A percentile compares a stretch with the other conserved stretches of the same genome.
Conservation (phyloP, 2,329 filamentous ascomycete genomes). For the Akanthomyces lecanii region DNA sequence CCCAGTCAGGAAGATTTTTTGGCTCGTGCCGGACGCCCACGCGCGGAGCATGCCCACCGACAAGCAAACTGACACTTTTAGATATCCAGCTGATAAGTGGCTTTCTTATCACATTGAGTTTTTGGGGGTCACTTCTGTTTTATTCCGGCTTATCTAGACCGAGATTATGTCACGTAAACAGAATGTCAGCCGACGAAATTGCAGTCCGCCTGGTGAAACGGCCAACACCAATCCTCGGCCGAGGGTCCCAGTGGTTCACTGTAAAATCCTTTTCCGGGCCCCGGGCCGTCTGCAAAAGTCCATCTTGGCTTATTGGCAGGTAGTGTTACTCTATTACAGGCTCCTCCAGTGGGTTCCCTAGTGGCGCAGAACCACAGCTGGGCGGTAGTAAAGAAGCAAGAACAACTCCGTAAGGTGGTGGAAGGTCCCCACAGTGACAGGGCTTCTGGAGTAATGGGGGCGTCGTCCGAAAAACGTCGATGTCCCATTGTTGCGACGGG, state of each 20-base stretch:
- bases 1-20: conserved; percentile 12
- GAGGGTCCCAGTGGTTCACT: background rate
- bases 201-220: background rate
- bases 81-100: conserved; percentile 2
- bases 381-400: background rate
- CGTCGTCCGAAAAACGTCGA: background rate
- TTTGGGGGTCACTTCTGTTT: background rate
- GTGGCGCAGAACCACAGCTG: too few relatives aligned
- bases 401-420: background rate
- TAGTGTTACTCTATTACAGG: too few relatives aligned
- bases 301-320: too few relatives aligned
- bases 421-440: background rate
- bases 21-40: background rate
- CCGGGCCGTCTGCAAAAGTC: too few relatives aligned
- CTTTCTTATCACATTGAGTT: background rate
- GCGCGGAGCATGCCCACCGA: conserved; percentile 2
- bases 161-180: background rate
- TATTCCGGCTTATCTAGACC: background rate
- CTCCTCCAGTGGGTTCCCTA: too few relatives aligned
- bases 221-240: background rate
- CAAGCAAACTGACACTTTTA: background rate
- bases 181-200: background rate
- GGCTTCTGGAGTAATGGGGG: background rate
- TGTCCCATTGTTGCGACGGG: conserved; percentile 4
- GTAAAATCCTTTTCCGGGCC: too few relatives aligned